Evolutionary conservation across 1,139 yeast species (phyloP).

Genomic region (Pneumocystis wakefieldiae): DNA sequence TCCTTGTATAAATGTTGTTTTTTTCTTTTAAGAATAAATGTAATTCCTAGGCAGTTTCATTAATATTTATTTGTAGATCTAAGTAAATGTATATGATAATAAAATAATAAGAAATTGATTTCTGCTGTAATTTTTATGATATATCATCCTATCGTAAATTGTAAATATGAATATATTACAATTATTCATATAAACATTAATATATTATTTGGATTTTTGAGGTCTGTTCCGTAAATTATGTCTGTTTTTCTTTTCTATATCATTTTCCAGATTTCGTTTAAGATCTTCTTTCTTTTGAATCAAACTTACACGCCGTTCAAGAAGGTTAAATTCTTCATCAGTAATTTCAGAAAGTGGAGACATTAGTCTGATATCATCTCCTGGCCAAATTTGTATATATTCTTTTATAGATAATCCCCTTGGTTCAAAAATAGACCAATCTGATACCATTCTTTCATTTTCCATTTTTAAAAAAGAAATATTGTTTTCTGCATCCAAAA

Average conservation of each 20-base stretch:
- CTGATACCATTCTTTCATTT: constrained; percentile 5
- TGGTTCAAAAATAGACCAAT: constrained; percentile 2
- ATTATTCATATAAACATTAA: not conserved
- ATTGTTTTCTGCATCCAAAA: not conserved
- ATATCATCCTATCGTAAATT: not conserved
- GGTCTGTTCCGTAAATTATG: not conserved
- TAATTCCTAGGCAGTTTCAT: not conserved
- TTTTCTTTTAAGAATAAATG: not conserved
- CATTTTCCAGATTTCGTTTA: not conserved
- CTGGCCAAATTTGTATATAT: not conserved
- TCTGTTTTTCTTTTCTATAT: not conserved
- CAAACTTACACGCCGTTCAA: not conserved
- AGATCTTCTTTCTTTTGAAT: not conserved
- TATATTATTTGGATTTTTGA: not conserved
- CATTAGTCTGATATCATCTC: not conserved
- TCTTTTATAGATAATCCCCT: not conserved
- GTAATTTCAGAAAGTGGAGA: constrained; percentile 1
- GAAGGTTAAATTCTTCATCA: not conserved
- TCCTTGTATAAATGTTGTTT: not conserved
- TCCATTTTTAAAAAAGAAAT: not conserved
- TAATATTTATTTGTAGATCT: not conserved
- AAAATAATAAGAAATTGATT: not conserved
- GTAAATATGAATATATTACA: not conserved
- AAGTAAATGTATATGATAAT: not conserved
- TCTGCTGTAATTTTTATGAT: not conserved